A percentile compares a stretch with the other conserved stretches of the same genome.
phyloP scores from a whole-genome alignment of 495 filamentous ascomycete species.

The Neurospora africana region DNA sequence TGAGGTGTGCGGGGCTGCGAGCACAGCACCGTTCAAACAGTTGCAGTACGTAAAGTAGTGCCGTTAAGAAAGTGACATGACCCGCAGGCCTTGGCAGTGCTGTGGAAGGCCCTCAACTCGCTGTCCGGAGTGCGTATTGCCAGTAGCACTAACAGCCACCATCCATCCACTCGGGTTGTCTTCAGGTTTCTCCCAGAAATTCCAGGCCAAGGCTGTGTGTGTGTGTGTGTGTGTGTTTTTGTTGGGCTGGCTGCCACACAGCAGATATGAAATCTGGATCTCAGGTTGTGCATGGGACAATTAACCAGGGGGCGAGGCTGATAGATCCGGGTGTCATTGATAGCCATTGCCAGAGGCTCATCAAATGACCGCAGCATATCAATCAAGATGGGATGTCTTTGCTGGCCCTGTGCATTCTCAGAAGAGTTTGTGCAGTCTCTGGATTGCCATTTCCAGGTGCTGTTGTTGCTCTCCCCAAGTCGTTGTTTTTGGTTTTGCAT shows the following conservation, averaged over 20 bases:
- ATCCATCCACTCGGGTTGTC: neutral
- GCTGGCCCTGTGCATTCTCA: neutral
- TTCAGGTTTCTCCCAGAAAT: neutral
- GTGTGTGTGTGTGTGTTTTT: neutral
- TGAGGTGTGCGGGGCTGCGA: neutral
- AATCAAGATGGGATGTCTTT: constrained; percentile 7
- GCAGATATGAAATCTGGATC: constrained; percentile 5
- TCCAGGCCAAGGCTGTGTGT: neutral
- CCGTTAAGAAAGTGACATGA: neutral
- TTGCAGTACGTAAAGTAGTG: neutral
- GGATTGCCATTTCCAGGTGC: neutral
- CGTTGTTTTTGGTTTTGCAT: constrained; percentile 1
- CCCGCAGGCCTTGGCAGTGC: neutral
- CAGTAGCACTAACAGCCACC: neutral
- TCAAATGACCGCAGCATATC: constrained; percentile 5
- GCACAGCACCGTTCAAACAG: neutral
- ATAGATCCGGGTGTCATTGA: constrained; percentile 13
- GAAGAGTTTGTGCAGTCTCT: neutral
- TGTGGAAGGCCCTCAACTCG: neutral
- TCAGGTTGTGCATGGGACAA: constrained; percentile 12
- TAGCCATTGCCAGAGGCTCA: constrained; percentile 15
- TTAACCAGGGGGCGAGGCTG: constrained; percentile 16
- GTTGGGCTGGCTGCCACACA: neutral
- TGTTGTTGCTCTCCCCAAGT: neutral
- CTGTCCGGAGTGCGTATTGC: neutral